phyloP scores from a whole-genome alignment of 2,329 filamentous ascomycete species.

The Neofusicoccum cordaticola region DNA sequence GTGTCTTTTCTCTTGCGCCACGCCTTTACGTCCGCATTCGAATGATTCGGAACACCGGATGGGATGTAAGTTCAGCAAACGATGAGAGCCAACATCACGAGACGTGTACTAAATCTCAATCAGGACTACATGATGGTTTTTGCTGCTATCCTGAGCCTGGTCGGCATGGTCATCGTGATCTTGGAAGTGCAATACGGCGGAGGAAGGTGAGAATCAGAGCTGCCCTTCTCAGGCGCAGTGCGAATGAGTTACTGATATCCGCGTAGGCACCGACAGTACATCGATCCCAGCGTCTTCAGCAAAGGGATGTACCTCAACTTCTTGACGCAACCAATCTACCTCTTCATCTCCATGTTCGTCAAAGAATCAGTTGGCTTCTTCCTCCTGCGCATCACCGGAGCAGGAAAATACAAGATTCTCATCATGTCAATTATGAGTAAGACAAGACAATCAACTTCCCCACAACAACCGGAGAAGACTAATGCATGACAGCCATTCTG shows the following conservation, averaged over 20 bases:
- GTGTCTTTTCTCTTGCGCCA: conserved; percentile 37
- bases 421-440: conserved; percentile 46
- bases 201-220: conserved; percentile 40
- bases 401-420: conserved; percentile 39
- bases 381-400: conserved; percentile 45
- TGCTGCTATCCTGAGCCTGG: conserved; percentile 34
- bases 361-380: conserved; percentile 52
- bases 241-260: conserved; percentile 39
- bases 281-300: conserved; percentile 33
- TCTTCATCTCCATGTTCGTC: conserved; percentile 46
- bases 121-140: conserved; percentile 45
- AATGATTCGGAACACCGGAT: conserved; percentile 50
- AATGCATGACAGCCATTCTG: conserved; percentile 39
- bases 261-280: conserved; percentile 45
- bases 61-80: conserved; percentile 40
- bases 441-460: conserved; percentile 16
- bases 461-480: conserved; percentile 22
- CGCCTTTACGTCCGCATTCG: conserved; percentile 49
- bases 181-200: conserved; percentile 14
- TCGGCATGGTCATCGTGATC: neutral
- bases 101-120: conserved; percentile 16
- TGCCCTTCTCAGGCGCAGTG: conserved; percentile 41
- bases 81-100: neutral
- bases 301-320: conserved; percentile 49
- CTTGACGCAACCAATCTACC: conserved; percentile 46